Conservation (phyloP, 345 rosid species). For the Punica granatum region DNA sequence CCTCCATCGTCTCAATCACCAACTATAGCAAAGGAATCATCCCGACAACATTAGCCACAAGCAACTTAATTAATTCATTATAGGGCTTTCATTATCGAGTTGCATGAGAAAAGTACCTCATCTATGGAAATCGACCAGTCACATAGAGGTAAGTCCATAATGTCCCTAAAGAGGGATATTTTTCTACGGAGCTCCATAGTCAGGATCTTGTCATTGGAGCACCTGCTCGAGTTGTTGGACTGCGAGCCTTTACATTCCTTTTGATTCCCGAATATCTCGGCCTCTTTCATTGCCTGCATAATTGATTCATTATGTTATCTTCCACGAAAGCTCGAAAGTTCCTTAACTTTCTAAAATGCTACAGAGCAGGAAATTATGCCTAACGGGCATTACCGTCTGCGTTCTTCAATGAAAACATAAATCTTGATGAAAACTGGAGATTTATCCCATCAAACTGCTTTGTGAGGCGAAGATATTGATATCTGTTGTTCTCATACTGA, state of each 20-base stretch:
- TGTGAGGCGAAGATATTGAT: too few relatives aligned
- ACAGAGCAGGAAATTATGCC: too few relatives aligned
- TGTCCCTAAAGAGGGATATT: slow-evolving; percentile 57
- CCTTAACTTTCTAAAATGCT: too few relatives aligned
- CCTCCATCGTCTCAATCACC: slow-evolving; percentile 52
- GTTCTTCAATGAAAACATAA: too few relatives aligned
- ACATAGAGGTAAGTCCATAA: slow-evolving; percentile 52
- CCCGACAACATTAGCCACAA: not conserved
- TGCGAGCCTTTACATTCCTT: slow-evolving; percentile 24
- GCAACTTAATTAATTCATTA: too few relatives aligned
- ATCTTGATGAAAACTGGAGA: too few relatives aligned
- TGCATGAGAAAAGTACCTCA: slow-evolving; percentile 24
- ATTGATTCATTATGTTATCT: too few relatives aligned
- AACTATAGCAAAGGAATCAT: slow-evolving; percentile 31
- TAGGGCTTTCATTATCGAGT: not conserved
- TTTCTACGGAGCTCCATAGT: slow-evolving; percentile 66
- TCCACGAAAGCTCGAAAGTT: not conserved
- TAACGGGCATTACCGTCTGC: too few relatives aligned
- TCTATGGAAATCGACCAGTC: slow-evolving; percentile 37
- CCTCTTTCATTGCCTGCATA: slow-evolving; percentile 27
- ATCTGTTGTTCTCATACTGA: too few relatives aligned
- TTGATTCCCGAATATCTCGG: slow-evolving; percentile 19
- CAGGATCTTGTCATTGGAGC: slow-evolving; percentile 29
- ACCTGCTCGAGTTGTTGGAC: slow-evolving; percentile 25
- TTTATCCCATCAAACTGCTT: too few relatives aligned